Evolutionary conservation across 768 basidiomycete species (phyloP).

Genomic region (Neoboletus subvelutipes): DNA sequence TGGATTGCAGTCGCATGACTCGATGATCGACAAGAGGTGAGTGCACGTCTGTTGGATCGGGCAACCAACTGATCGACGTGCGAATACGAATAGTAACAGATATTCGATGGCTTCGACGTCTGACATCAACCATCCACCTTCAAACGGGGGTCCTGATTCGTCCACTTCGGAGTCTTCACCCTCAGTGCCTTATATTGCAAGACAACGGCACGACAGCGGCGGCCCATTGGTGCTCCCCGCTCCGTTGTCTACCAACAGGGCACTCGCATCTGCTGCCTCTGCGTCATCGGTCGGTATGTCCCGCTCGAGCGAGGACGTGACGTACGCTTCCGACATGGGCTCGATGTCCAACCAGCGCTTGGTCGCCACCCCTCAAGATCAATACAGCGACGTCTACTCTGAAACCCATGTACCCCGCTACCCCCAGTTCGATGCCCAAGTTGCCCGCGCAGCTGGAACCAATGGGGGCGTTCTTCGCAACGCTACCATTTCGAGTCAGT

Average conservation of each 20-base stretch:
- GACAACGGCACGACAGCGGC: conserved; percentile 67
- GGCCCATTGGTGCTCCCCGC: conserved; percentile 73
- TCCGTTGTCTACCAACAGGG: conserved; percentile 62
- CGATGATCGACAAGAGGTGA: conserved; percentile 67
- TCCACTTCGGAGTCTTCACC: conserved; percentile 61
- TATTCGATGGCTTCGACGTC: conserved; percentile 79
- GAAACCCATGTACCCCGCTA: conserved; percentile 20
- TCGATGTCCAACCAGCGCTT: conserved; percentile 46
- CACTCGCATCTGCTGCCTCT: conserved; percentile 42
- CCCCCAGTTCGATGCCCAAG: conserved; percentile 41
- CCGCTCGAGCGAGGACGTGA: conserved; percentile 44
- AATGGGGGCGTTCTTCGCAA: conserved; percentile 43
- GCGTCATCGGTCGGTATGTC: conserved; percentile 43
- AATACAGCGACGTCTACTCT: conserved; percentile 29
- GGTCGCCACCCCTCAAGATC: conserved; percentile 36
- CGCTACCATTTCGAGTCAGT: conserved; percentile 35
- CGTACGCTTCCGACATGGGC: conserved; percentile 35
- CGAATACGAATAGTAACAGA: conserved; percentile 46
- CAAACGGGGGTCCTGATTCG: conserved; percentile 50
- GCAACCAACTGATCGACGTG: conserved; percentile 25
- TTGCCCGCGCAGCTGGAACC: conserved; percentile 38
- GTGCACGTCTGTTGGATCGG: conserved; percentile 20
- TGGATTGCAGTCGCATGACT: conserved; percentile 81
- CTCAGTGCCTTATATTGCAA: conserved; percentile 36
- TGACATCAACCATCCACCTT: conserved; percentile 61